Conservation (phyloP, 2,329 filamentous ascomycete species). For the Fusarium bactridioides region DNA sequence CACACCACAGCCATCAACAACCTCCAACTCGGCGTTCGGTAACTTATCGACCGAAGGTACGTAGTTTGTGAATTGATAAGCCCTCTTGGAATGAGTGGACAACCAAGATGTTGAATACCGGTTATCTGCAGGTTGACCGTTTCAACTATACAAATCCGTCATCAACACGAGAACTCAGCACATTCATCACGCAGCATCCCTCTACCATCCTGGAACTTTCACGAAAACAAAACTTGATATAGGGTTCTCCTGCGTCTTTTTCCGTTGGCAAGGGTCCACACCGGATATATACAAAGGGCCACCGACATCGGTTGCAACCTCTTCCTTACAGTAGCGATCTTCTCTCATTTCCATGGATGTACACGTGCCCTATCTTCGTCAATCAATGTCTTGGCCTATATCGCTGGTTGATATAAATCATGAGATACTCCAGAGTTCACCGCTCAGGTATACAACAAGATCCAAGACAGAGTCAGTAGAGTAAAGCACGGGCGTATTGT, state of each 20-base stretch:
- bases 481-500: conserved; percentile 4
- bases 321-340: background rate
- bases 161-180: conserved; percentile 3
- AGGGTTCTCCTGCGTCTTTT: conserved; percentile 2
- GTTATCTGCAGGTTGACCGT: conserved; percentile 15
- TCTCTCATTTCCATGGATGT: background rate
- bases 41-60: background rate
- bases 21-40: background rate
- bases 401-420: background rate
- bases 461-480: background rate
- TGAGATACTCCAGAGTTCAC: background rate
- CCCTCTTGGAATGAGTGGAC: conserved; percentile 2
- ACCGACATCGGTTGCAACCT: conserved; percentile 16
- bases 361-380: conserved; percentile 19
- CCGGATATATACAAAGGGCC: background rate
- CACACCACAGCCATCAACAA: background rate
- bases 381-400: background rate
- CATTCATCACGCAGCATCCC: background rate
- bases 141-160: conserved; percentile 17
- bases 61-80: conserved; percentile 7
- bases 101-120: background rate
- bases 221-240: background rate
- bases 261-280: conserved; percentile 10
- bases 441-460: background rate
- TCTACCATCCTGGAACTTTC: background rate